Percentiles rank a stretch among this genome's conserved stretches.
These are phyloP conservation scores for Ampelocalamus luodianensis DNA, from an alignment of 176 grass and related monocot genomes.

Conservation along the genomic window DNA sequence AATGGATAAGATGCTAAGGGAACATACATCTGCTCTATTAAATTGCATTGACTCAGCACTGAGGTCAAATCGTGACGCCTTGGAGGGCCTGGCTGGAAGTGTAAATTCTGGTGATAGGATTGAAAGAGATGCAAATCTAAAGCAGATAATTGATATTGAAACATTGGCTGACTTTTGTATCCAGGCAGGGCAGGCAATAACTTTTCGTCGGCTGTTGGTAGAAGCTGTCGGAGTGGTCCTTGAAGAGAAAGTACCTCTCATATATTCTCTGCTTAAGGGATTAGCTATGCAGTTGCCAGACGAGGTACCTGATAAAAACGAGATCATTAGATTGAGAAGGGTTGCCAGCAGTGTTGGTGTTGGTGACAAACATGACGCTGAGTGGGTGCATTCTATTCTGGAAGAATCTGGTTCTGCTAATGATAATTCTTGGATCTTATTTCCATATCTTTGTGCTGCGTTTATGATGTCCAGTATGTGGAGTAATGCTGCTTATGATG, in stretches of 20 bases:
- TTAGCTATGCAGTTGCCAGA: constrained; percentile 74
- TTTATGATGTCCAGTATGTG: constrained; percentile 95
- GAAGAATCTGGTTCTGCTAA: constrained; percentile 65
- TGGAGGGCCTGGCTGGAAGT: constrained; percentile 85
- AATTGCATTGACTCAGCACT: constrained; percentile 91
- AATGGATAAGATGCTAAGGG: constrained; percentile 80
- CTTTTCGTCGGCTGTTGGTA: constrained; percentile 82
- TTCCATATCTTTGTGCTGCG: constrained; percentile 93
- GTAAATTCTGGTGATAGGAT: constrained; percentile 86
- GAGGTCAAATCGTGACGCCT: constrained; percentile 81
- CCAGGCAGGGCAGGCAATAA: constrained; percentile 91
- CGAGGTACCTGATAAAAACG: constrained; percentile 82
- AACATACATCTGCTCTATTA: constrained; percentile 88
- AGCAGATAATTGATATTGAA: constrained; percentile 92
- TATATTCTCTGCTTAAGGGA: constrained; percentile 79
- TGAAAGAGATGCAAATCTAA: constrained; percentile 92
- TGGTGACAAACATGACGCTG: constrained; percentile 82
- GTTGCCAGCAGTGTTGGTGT: constrained; percentile 73
- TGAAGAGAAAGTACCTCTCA: constrained; percentile 90
- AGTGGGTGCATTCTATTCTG: constrained; percentile 90
- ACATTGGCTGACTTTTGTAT: constrained; percentile 83
- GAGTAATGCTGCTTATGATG: constrained; percentile 76
- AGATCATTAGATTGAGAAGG: constrained; percentile 81
- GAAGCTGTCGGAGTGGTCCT: constrained; percentile 77
- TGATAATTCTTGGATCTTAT: constrained; percentile 92